phyloP scores from a whole-genome alignment of 345 rosid species.

The Capsella bursapastoris region DNA sequence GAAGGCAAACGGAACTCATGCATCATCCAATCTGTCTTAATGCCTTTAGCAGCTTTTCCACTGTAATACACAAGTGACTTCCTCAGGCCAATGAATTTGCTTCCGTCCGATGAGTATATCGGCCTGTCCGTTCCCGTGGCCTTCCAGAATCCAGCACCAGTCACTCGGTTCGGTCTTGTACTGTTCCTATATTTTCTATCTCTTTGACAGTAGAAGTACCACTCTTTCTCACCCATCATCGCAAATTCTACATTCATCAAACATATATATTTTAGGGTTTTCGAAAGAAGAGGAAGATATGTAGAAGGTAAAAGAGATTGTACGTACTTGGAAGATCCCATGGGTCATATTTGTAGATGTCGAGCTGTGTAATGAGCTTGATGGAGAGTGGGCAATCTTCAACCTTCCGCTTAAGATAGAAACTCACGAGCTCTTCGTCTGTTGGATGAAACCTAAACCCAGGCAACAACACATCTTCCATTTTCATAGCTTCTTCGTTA shows the following conservation, averaged over 20 bases:
- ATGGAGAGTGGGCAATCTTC: conserved; percentile 66
- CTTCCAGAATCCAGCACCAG: conserved; percentile 85
- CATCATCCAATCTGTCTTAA: conserved; percentile 96
- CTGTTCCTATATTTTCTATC: conserved; percentile 87
- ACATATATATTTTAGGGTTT: too few species aligned
- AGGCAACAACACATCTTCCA: conserved; percentile 72
- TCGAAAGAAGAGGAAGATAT: too few species aligned
- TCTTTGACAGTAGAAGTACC: conserved; percentile 88
- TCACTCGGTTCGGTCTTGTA: conserved; percentile 80
- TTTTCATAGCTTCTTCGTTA: conserved; percentile 49
- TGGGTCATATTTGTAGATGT: conserved; percentile 83
- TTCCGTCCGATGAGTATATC: conserved; percentile 69
- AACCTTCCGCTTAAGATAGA: conserved; percentile 74
- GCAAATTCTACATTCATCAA: conserved; percentile 54
- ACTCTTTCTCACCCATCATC: conserved; percentile 71
- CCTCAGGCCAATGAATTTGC: conserved; percentile 81
- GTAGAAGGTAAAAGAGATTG: too few species aligned
- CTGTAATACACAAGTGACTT: conserved; percentile 85
- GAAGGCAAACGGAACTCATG: conserved; percentile 86
- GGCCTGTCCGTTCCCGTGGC: conserved; percentile 91
- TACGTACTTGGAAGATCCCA: conserved; percentile 58
- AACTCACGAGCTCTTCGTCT: conserved; percentile 85
- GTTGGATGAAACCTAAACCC: conserved; percentile 93
- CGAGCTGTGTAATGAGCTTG: conserved; percentile 79
- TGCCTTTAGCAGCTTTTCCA: conserved; percentile 85